Base-by-base conservation (phyloP, 2,329 filamentous ascomycete genomes). In the Penicillium polonicum region DNA sequence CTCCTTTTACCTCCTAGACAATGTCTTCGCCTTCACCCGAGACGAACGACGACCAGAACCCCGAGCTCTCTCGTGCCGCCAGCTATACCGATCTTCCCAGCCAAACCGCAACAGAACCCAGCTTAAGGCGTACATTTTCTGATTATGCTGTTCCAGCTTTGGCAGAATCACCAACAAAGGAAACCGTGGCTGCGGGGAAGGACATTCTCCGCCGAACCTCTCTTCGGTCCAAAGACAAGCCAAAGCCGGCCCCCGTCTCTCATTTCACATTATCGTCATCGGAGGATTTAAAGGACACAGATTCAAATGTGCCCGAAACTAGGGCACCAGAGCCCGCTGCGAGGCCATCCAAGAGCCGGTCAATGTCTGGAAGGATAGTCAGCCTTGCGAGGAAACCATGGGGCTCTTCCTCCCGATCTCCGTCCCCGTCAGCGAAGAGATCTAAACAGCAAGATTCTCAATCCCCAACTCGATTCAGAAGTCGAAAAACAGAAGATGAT, bases 51-150 rank as follows among this genome's bases (percentile, higher is more conserved):
- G 71, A 70, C 43, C 65, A 65, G 48, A 59, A 60, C 49, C 52
- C 65, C 48, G 62, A 68, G 39, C 63, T 86, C 31, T 79, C 80
- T 29, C 79, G 83, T 56, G 80, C 84, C 48, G 84, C 84, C 33
- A 86, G 84, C 65, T 86, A 83, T 70, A 83, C 81, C 46, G 79
- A 82, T 62, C 70, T 86, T n/a, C 78, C 81, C 4, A 72, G 67
- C 29, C 68, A 78, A 33, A n/a, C 59, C 19, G 60, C 74, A 29
- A 65, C 71, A 29, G 74, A 71, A 39, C 62, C 72, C 35, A 62
- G 55, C 39, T 72, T 83, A 59, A 79, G 81, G 63, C 77, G 79
- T 56, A 81, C 78, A 31, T 79, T 80, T 63, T 79, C 79, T 23
- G 80, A 82, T 62, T 71, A 78, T 59, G 78, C 80, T 48, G 71